Evolutionary conservation across 352 stramenopile genomes (phyloP).

Genomic region (Phytopythium aichiense): DNA sequence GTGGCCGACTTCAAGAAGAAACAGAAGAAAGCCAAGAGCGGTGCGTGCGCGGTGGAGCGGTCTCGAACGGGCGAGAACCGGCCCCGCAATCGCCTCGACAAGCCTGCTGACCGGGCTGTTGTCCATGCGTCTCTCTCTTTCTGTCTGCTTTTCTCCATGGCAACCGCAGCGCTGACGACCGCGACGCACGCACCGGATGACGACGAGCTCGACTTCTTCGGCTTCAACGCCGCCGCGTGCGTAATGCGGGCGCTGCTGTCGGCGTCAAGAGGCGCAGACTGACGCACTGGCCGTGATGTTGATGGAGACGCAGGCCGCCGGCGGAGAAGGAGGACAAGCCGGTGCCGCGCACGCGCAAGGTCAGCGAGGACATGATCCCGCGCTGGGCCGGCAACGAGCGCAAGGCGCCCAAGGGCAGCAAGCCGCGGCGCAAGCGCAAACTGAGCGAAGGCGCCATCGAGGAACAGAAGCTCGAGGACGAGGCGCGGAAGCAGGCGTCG

Average conservation of each 20-base stretch:
- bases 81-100: not conserved
- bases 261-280: not conserved
- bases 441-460: constrained; percentile 76
- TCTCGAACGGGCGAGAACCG: not conserved
- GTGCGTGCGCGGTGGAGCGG: constrained; percentile 12
- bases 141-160: not conserved
- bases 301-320: not conserved
- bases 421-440: constrained; percentile 76
- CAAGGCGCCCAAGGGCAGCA: constrained; percentile 46
- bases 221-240: constrained; percentile 45
- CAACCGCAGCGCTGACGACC: not conserved
- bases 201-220: constrained; percentile 79
- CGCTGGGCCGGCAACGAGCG: constrained; percentile 59
- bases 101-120: not conserved
- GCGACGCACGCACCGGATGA: constrained; percentile 10
- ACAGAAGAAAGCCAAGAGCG: constrained; percentile 17
- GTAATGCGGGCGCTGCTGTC: not conserved
- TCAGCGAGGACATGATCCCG: constrained; percentile 69
- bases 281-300: not conserved
- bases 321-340: constrained; percentile 27
- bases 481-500: constrained; percentile 66
- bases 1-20: constrained; percentile 54
- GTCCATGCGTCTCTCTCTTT: not conserved
- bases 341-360: constrained; percentile 37
- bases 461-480: constrained; percentile 60